Evolutionary conservation across 2,329 filamentous ascomycete genomes (phyloP), one percentile per base, ranked within the genome.

Genomic region (Neonectria neomacrospora): DNA sequence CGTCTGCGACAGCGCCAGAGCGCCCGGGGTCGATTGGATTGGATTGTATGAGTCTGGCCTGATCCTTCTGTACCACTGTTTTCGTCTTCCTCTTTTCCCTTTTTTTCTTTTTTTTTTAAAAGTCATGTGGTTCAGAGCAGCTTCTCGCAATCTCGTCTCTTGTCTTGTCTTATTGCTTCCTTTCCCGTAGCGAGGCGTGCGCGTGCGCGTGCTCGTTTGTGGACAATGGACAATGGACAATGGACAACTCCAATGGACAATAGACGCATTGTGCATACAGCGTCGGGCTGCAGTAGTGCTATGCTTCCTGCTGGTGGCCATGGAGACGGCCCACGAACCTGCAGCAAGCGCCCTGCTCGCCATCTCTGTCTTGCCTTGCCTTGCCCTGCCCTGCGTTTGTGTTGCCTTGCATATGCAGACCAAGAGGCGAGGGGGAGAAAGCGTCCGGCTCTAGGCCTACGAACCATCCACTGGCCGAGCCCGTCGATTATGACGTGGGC

Each of bases 321-420:
- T 56, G 56, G 54, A 53, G 50, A 58, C 18, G 63, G 55, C 58
- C 48, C 67, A 61, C 63, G 67, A 71, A 70, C 68, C 67, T 55
- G 67, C 68, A 67, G 54, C 50, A 58, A 56, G 54, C 54, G 61
- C 59, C 61, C 64, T 61, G 56, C 39, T 51, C 28, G n/a, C 16
- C 47, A 32, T 58, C 54, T 57, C 64, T 64, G 42, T 30, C 2
- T 18, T 52, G 65, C 61, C 53, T 63, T 45, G 51, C 57, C 30
- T 63, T 71, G 47, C 51, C 67, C 65, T 71, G 65, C 69, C 34
- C 14, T 37, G 34, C 34, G 6, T 59, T 67, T 55, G 58, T 18
- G 64, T 51, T 71, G 55, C 65, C 67, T 61, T 71, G 69, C 69
- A 71, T 71, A 67, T 71, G 69, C 69, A 67, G 64, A 56, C n/a